phyloP scores from a whole-genome alignment of 305 asterid genomes.

The Lippia alba region DNA sequence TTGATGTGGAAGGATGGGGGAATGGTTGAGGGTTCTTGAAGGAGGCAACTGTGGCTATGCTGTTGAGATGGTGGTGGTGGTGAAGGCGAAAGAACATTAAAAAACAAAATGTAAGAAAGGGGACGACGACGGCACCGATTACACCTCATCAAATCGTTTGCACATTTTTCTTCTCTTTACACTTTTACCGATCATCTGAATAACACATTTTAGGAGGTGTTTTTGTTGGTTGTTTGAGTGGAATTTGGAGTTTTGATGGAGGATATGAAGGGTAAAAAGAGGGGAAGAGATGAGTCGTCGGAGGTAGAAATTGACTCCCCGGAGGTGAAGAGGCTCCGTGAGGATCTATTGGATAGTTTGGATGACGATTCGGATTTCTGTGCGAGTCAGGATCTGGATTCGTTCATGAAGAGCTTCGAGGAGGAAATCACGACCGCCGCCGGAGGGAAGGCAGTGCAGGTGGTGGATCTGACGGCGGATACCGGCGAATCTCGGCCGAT shows the following conservation, averaged over 20 bases:
- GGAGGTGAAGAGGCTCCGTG: constrained; percentile 70
- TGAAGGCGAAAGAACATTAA: too few species aligned
- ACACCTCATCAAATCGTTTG: not conserved
- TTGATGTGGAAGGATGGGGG: too few species aligned
- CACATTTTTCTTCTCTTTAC: constrained; percentile 28
- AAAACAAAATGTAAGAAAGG: too few species aligned
- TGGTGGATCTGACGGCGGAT: constrained; percentile 48
- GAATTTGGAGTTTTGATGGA: constrained; percentile 44
- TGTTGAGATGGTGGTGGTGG: too few species aligned
- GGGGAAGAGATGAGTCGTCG: constrained; percentile 51
- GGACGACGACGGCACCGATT: too few species aligned
- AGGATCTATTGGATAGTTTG: constrained; percentile 54
- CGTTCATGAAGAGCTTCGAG: constrained; percentile 80
- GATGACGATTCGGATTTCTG: constrained; percentile 55
- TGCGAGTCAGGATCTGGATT: constrained; percentile 59
- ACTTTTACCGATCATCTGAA: not conserved
- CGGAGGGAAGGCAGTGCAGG: constrained; percentile 23
- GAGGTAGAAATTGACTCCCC: constrained; percentile 49
- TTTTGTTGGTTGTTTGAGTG: too few species aligned
- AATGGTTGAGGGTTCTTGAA: too few species aligned
- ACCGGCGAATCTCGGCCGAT: constrained; percentile 68
- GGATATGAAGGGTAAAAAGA: constrained; percentile 43
- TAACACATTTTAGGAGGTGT: constrained; percentile 37
- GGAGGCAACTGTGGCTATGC: too few species aligned
- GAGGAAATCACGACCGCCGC: constrained; percentile 51